Evolutionary conservation across 495 filamentous ascomycete genomes (phyloP), one percentile per base, ranked within the genome.

Genomic region (Ramalina peruviana): DNA sequence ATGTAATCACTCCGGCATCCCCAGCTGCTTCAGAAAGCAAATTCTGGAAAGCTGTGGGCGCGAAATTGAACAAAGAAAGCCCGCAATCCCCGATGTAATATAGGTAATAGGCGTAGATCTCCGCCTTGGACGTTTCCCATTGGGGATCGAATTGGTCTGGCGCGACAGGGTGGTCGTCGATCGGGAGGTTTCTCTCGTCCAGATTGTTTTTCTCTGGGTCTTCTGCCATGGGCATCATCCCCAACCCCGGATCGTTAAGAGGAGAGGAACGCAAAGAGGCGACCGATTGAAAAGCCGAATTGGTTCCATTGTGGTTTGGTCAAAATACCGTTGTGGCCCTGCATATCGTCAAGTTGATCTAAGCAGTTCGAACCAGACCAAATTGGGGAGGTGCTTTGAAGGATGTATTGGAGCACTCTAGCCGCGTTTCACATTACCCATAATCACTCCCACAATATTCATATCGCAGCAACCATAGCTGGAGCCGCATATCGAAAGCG

Each of bases 51-150:
- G 75, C 76, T 3, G 80, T 82, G 7, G 79, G 79, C 4, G 74
- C 79, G 55, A 82, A 83, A 57, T 83, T 83, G 70, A 82, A 83
- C 7, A 83, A 65, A 3, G 77, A 72, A 33, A 83, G 59, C 6
- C 79, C 79, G 61, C 82, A 82, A 55, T 82, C 80, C 25, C 80
- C 79, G 45, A 82, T 76, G 53, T 83, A 83, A 57, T 80, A 83
- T 59, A 68, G 62, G 61, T 83, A 83, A 56, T 79, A 83, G 42
- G 78, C 70, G 77, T 76, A 82, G 12, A 82, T 78, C 56, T 82
- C 79, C 54, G 54, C 66, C 48, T 63, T 68, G n/a, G 69, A 68
- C 4, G 79, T 80, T 59, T 66, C 65, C 54, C 65, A 72, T 46
- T 54, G 55, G 39, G 65, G 60, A 47, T 76, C 73, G 48, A 72